These are phyloP conservation scores for Bocquillonia castaneifolia DNA, from an alignment of 441 rosid genomes.

Conservation along the genomic window DNA sequence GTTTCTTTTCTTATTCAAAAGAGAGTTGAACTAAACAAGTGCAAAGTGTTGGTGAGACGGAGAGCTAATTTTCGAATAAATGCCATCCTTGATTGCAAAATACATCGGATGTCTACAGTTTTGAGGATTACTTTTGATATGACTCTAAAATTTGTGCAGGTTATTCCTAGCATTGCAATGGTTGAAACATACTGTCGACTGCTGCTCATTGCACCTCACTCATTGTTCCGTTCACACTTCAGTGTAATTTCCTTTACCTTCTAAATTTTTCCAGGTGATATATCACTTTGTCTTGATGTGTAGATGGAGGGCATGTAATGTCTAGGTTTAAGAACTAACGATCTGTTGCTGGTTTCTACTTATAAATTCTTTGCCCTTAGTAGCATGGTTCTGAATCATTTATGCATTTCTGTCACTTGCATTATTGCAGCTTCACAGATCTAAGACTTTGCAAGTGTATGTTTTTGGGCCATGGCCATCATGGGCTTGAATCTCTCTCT, in stretches of 20 bases:
- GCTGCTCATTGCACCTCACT: constrained; percentile 86
- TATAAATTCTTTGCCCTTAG: constrained; percentile 2
- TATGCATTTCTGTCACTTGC: neutral
- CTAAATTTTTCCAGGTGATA: neutral
- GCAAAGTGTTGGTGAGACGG: neutral
- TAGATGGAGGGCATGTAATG: neutral
- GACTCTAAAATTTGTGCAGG: constrained; percentile 48
- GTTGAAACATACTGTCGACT: constrained; percentile 94
- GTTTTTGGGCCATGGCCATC: neutral
- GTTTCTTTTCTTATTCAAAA: neutral
- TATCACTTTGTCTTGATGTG: neutral
- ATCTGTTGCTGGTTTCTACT: neutral
- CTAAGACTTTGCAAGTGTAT: neutral
- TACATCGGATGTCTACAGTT: neutral
- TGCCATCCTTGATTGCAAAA: neutral
- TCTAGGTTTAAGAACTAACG: neutral
- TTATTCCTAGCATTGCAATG: constrained; percentile 95
- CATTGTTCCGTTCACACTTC: constrained; percentile 86
- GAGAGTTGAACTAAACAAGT: neutral
- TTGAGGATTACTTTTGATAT: constrained; percentile 18
- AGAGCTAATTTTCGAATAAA: neutral
- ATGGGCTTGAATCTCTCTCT: neutral
- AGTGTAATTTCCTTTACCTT: constrained; percentile 46
- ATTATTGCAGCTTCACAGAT: neutral
- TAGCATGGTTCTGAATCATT: neutral